Base-by-base conservation (phyloP, 2,329 filamentous ascomycete genomes). In the Ceratocystiopsis sp. region DNA sequence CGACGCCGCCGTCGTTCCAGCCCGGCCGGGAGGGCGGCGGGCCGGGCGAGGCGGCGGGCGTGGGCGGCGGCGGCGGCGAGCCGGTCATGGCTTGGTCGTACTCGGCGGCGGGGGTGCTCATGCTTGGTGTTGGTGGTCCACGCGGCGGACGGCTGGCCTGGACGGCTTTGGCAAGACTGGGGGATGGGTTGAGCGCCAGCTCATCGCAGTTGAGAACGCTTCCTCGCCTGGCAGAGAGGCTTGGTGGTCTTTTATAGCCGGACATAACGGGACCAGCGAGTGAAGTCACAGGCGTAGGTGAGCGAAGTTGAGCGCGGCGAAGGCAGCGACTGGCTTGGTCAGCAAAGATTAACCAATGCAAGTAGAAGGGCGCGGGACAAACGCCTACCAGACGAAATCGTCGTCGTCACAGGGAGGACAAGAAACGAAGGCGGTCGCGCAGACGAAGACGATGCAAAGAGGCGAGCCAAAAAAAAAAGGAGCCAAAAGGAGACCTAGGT, bases 1-100 rank as follows among this genome's bases (percentile, higher is more conserved):
- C 76, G 47, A 85, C 80, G 37, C 79, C 78, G 17, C 79, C 78
- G 48, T 77, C 75, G 55, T 78, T 84, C 82, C 83, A 87, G 61
- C 84, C 80, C 13, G 72, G 70, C 49, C 73, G 72, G 47, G 64
- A 65, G 51, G 75, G 68, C 7, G 71, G 69, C 8, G 75, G 75
- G 2, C 75, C 75, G 4, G 75, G 75, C 36, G 74, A 79, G 12
- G 75, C 75, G 17, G 75, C 75, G 0, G 75, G 75, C 2, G 75
- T 80, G 2, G 75, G 75, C 37, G 75, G 75, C 25, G 73, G 75
- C 13, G 75, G 75, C 34, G 75, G 75, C 33, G 73, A 76, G 38
- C 70, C 70, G 10, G 71, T 73, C 48, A 75, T 59, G 48, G 71
- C 67, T 56, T 75, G 71, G 43, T 79, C 73, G 49, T 74, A 78